These are phyloP conservation scores for Nitzschia palea DNA, from an alignment of 108 stramenopile genomes.

Conservation along the genomic window DNA sequence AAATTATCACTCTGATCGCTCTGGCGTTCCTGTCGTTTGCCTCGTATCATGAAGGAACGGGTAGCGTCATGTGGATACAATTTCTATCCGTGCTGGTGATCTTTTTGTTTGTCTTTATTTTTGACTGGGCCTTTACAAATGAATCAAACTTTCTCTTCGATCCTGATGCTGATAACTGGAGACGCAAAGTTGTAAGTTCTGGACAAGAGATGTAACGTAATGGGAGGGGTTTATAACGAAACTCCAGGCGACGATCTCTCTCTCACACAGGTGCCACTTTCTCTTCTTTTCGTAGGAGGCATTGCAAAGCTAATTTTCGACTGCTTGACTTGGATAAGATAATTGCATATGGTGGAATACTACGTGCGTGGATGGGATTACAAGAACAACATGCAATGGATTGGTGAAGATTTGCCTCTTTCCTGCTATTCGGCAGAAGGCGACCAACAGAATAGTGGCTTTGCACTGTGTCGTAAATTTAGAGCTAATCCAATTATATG, in stretches of 20 bases:
- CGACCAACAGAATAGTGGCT: too few species aligned
- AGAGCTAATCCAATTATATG: too few species aligned
- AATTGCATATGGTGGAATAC: too few species aligned
- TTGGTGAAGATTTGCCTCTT: too few species aligned
- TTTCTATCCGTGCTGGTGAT: conserved; percentile 64
- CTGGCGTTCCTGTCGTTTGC: conserved; percentile 79
- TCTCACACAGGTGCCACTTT: too few species aligned
- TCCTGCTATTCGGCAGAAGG: too few species aligned
- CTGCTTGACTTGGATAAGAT: neutral
- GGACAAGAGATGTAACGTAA: neutral
- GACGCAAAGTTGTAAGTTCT: conserved; percentile 78
- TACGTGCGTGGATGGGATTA: too few species aligned
- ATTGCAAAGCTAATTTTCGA: neutral
- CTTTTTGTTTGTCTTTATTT: conserved; percentile 61
- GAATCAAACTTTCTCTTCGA: conserved; percentile 82
- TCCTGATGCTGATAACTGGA: conserved; percentile 92
- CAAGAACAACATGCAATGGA: too few species aligned
- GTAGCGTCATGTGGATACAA: conserved; percentile 81
- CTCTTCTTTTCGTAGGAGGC: neutral
- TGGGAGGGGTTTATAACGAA: too few species aligned
- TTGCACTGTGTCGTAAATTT: too few species aligned
- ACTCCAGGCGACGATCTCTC: too few species aligned
- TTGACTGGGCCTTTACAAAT: conserved; percentile 79
- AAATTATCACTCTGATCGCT: conserved; percentile 59
- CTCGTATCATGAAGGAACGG: conserved; percentile 75